Evolutionary conservation across 1,284 basidiomycete genomes (phyloP).

Genomic region (Schizophyllum amplum): DNA sequence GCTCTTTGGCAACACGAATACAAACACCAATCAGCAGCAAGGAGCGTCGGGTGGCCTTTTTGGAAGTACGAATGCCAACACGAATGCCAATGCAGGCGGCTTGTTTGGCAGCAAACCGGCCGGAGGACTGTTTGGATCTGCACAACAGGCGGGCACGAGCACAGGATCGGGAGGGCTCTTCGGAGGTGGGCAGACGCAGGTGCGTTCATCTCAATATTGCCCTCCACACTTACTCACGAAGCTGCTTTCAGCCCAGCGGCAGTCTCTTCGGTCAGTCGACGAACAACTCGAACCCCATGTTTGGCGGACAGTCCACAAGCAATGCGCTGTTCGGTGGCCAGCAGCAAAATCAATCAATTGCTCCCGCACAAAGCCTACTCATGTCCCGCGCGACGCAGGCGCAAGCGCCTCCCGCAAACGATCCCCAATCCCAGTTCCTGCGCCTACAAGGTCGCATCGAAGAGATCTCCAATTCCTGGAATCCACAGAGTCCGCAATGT

Average conservation of each 20-base stretch:
- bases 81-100: not conserved
- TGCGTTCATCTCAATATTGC: conserved; percentile 16
- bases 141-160: not conserved
- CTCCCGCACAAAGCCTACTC: conserved; percentile 20
- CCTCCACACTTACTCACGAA: conserved; percentile 16
- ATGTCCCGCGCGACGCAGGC: not conserved
- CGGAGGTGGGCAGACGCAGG: conserved; percentile 17
- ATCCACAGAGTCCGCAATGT: conserved; percentile 60
- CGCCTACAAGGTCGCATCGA: conserved; percentile 60
- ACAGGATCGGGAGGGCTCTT: conserved; percentile 22
- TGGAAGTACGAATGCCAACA: conserved; percentile 3
- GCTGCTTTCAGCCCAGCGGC: conserved; percentile 12
- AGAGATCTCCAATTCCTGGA: conserved; percentile 65
- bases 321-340: conserved; percentile 8
- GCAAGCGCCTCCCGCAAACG: conserved; percentile 32
- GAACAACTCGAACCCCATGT: conserved; percentile 1
- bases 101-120: conserved; percentile 10
- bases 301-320: not conserved
- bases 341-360: conserved; percentile 20
- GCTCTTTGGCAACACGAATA: conserved; percentile 9
- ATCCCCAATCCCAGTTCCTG: conserved; percentile 53
- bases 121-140: no score
- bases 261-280: conserved; percentile 9
- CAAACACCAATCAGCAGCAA: conserved; percentile 10
- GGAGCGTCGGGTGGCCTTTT: conserved; percentile 12